Percentiles rank a stretch among this genome's conserved stretches.
These are phyloP conservation scores for Usnea hakonensis DNA, from an alignment of 495 filamentous ascomycete species.

Conservation along the genomic window DNA sequence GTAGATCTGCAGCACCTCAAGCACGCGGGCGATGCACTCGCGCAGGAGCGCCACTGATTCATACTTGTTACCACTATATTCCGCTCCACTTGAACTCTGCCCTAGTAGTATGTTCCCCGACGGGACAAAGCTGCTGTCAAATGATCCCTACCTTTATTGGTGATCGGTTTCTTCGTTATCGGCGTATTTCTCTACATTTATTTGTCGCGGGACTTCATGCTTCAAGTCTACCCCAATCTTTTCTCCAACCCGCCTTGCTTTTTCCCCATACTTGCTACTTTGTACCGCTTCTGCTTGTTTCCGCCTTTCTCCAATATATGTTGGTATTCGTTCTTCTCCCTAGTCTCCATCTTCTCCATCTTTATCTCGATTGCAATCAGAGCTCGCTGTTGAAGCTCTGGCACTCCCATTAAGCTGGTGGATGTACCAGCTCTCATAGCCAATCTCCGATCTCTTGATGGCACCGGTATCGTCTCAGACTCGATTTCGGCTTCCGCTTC, in stretches of 20 bases:
- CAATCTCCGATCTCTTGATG: conserved; percentile 10
- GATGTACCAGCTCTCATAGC: conserved; percentile 23
- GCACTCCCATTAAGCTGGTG: conserved; percentile 23
- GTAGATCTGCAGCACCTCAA: too few species aligned
- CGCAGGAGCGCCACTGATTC: too few species aligned
- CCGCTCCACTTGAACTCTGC: too few species aligned
- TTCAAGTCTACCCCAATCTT: conserved; percentile 17
- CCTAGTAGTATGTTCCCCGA: too few species aligned
- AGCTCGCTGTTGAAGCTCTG: conserved; percentile 24
- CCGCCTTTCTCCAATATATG: conserved; percentile 20
- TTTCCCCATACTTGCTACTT: conserved; percentile 22
- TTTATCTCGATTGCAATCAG: conserved; percentile 25
- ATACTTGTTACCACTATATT: too few species aligned
- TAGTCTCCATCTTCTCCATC: conserved; percentile 21
- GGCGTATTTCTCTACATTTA: neutral
- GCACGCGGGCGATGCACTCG: too few species aligned
- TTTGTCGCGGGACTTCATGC: neutral
- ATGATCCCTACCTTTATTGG: too few species aligned
- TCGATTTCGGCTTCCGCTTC: too few species aligned
- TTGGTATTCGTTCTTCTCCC: conserved; percentile 4
- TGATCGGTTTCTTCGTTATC: too few species aligned
- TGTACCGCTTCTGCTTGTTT: conserved; percentile 25
- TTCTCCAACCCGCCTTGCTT: conserved; percentile 25
- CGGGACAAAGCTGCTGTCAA: too few species aligned
- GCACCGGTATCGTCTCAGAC: conserved; percentile 1